phyloP scores from a whole-genome alignment of 441 rosid genomes.

The Mallotus repandus region DNA sequence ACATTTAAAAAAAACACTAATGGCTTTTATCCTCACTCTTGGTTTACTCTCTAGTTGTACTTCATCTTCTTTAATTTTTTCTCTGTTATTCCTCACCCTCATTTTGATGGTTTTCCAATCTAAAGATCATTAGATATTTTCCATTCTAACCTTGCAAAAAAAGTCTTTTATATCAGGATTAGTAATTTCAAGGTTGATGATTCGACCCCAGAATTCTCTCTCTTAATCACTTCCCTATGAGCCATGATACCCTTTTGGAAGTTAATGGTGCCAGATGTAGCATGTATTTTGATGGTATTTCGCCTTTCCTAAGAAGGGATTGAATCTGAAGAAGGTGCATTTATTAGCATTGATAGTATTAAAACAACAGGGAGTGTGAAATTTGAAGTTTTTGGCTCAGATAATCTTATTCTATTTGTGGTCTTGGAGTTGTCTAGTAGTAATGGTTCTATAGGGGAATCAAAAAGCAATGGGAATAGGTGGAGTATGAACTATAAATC shows the following conservation, averaged over 20 bases:
- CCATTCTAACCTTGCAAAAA: slow-evolving; percentile 42
- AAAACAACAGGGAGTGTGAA: slow-evolving; percentile 71
- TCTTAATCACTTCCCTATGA: slow-evolving; percentile 62
- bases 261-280: slow-evolving; percentile 62
- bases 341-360: slow-evolving; percentile 71
- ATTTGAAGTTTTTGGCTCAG: slow-evolving; percentile 63
- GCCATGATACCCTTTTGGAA: slow-evolving; percentile 71
- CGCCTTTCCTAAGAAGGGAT: slow-evolving; percentile 67
- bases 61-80: too few species aligned
- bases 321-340: slow-evolving; percentile 75
- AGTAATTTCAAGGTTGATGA: slow-evolving; percentile 65
- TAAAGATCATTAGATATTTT: slow-evolving; percentile 56
- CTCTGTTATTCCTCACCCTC: too few species aligned
- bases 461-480: slow-evolving; percentile 38
- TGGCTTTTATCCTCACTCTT: too few species aligned
- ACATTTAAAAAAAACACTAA: too few species aligned
- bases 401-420: slow-evolving; percentile 63
- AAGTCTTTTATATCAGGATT: slow-evolving; percentile 75
- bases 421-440: slow-evolving; percentile 49
- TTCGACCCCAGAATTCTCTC: slow-evolving; percentile 66
- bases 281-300: slow-evolving; percentile 50
- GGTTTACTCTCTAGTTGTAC: too few species aligned
- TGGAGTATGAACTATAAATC: slow-evolving; percentile 71
- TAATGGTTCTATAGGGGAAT: slow-evolving; percentile 49
- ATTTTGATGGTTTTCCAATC: too few species aligned